Conservation (phyloP, 1,139 yeast species). For the Kodamaea ohmeri region DNA sequence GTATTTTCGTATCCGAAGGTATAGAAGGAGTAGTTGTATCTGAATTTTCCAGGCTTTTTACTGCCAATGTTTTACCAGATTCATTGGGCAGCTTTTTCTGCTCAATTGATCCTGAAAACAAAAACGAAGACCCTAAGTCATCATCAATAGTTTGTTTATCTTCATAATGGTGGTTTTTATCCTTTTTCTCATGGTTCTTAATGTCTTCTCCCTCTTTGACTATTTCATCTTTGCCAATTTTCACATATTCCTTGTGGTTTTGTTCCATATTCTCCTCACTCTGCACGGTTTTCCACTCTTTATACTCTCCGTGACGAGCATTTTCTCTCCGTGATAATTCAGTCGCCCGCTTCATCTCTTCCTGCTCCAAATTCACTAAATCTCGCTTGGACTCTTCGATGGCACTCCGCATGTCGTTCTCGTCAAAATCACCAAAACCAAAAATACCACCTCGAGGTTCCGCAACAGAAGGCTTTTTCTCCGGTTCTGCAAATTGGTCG, state of each 20-base stretch:
- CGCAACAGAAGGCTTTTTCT: not conserved
- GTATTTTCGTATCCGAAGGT: not conserved
- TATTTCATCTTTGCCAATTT: too few species aligned
- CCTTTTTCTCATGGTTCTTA: too few species aligned
- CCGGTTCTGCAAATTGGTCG: constrained; percentile 23
- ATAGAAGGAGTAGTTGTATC: too few species aligned
- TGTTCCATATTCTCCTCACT: not conserved
- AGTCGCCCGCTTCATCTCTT: constrained; percentile 16
- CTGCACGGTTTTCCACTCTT: not conserved
- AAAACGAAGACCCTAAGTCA: not conserved
- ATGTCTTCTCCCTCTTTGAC: too few species aligned
- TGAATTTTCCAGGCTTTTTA: too few species aligned
- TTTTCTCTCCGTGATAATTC: constrained; percentile 7
- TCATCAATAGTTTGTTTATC: too few species aligned
- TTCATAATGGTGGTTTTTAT: too few species aligned
- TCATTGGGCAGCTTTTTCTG: not conserved
- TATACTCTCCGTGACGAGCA: not conserved
- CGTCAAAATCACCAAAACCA: constrained; percentile 20
- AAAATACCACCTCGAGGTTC: not conserved
- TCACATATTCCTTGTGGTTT: too few species aligned
- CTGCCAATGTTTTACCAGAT: too few species aligned
- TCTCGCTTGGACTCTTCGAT: constrained; percentile 46
- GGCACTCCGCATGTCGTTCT: constrained; percentile 43
- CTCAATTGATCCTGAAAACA: not conserved
- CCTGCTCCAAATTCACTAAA: constrained; percentile 19